phyloP scores from a whole-genome alignment of 1,284 basidiomycete genomes.

The Leccinum holopus region DNA sequence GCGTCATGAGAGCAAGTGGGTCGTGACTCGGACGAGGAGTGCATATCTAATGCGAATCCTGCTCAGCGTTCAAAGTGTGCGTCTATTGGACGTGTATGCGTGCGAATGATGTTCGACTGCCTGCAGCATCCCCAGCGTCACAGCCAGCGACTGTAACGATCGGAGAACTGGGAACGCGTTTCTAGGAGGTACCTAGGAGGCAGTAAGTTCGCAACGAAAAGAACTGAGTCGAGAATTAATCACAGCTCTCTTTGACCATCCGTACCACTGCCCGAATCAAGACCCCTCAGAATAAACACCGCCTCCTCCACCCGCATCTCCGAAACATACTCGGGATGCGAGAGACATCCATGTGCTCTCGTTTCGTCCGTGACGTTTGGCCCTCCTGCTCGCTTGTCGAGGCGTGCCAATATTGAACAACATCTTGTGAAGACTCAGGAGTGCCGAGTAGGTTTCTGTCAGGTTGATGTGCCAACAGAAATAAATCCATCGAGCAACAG shows the following conservation, averaged over 20 bases:
- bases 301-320: conserved; percentile 82
- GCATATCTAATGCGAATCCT: neutral
- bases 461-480: conserved; percentile 75
- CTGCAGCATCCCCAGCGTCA: too few relatives aligned
- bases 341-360: conserved; percentile 73
- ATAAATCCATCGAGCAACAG: neutral
- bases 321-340: conserved; percentile 42
- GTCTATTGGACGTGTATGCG: too few relatives aligned
- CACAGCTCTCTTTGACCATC: conserved; percentile 10
- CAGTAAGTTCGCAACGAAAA: too few relatives aligned
- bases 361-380: conserved; percentile 64
- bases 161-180: too few relatives aligned
- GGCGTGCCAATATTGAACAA: conserved; percentile 54
- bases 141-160: too few relatives aligned
- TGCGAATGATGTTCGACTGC: too few relatives aligned
- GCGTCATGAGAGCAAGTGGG: neutral
- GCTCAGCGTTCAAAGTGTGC: too few relatives aligned
- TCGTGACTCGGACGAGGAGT: neutral
- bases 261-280: conserved; percentile 35
- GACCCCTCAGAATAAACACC: conserved; percentile 81
- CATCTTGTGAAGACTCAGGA: too few relatives aligned
- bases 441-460: conserved; percentile 73
- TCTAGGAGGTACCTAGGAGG: too few relatives aligned
- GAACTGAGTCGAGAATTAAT: too few relatives aligned
- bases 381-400: conserved; percentile 65